Evolutionary conservation across 208 protist genomes (phyloP).

Genomic region (Spongospora subterranea): DNA sequence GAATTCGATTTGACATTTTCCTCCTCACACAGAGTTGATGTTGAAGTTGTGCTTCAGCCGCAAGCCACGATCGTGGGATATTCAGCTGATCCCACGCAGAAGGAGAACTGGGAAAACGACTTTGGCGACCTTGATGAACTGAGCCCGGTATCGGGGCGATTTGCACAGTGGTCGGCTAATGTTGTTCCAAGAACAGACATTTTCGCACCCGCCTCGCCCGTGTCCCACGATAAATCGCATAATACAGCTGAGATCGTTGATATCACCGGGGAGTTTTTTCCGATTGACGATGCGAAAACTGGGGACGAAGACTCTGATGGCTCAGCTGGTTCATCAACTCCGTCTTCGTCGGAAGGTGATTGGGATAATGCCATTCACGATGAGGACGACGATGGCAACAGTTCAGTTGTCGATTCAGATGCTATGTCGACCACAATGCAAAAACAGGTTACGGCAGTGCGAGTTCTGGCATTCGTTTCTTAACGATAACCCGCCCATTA

Average conservation of each 20-base stretch:
- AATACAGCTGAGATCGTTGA: background rate
- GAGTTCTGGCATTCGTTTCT: too few relatives aligned
- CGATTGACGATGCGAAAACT: background rate
- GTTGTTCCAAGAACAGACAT: background rate
- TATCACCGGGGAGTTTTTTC: background rate
- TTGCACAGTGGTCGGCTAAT: background rate
- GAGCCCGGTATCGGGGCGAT: background rate
- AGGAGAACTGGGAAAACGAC: constrained; percentile 55
- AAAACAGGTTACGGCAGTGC: too few relatives aligned
- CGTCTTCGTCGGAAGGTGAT: constrained; percentile 51
- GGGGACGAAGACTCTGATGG: background rate
- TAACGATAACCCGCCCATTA: too few relatives aligned
- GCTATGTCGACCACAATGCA: constrained; percentile 30
- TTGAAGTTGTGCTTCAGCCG: too few relatives aligned
- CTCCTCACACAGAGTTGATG: too few relatives aligned
- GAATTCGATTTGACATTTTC: too few relatives aligned
- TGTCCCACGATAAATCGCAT: background rate
- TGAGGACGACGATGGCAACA: constrained; percentile 26
- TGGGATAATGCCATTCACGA: constrained; percentile 2
- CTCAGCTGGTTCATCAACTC: background rate
- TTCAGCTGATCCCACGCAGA: constrained; percentile 48
- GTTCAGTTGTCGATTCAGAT: background rate
- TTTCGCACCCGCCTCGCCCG: background rate
- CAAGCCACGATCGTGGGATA: constrained; percentile 31
- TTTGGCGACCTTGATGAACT: constrained; percentile 47